These are phyloP conservation scores for Colletotrichum endophyticum DNA, from an alignment of 2,329 filamentous ascomycete genomes.

Conservation along the genomic window DNA sequence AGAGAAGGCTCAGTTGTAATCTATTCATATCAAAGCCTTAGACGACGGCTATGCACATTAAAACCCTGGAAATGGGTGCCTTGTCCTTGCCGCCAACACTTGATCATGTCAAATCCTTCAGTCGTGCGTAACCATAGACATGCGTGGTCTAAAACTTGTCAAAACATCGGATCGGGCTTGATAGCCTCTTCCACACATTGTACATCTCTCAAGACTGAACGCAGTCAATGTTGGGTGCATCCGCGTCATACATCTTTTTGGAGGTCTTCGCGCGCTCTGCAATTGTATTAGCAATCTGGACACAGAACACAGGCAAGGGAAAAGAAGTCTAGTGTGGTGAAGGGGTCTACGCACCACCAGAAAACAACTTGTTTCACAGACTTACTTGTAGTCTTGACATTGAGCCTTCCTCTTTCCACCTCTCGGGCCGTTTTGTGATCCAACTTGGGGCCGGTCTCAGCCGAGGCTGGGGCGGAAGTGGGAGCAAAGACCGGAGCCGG, in stretches of 20 bases:
- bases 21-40: background rate
- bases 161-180: background rate
- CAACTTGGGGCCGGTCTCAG: background rate
- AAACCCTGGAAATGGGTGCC: background rate
- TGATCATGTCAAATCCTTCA: background rate
- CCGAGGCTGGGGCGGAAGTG: background rate
- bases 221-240: background rate
- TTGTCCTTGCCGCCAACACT: background rate
- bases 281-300: background rate
- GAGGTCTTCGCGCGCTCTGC: background rate
- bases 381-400: background rate
- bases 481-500: background rate
- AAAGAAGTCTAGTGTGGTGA: background rate
- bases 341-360: background rate
- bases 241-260: background rate
- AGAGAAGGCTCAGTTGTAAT: conserved; percentile 1
- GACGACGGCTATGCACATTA: background rate
- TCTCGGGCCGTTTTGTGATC: background rate
- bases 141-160: background rate
- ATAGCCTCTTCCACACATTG: background rate
- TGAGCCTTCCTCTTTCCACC: background rate
- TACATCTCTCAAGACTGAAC: background rate
- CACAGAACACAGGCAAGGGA: background rate
- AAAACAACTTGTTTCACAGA: background rate
- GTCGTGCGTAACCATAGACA: background rate